phyloP scores from a whole-genome alignment of 1,284 basidiomycete genomes.

The Cronartium quercuum region DNA sequence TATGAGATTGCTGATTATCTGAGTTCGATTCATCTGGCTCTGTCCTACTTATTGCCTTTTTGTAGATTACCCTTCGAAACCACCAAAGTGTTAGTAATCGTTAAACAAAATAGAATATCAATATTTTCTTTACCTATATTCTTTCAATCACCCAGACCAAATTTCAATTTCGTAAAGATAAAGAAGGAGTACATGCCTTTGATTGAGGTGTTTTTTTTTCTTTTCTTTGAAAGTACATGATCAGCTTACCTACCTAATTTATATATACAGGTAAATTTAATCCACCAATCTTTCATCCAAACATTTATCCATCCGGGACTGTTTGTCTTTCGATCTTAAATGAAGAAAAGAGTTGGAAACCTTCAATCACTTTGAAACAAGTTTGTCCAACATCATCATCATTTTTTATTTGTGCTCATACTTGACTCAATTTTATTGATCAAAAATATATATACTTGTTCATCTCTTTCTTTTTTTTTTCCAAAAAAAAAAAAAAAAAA shows the following conservation, averaged over 20 bases:
- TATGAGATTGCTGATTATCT: no score
- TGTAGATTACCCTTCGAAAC: constrained; percentile 81
- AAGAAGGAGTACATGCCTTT: background rate
- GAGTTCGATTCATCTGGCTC: no score
- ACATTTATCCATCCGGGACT: constrained; percentile 97
- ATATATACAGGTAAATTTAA: constrained; percentile 98
- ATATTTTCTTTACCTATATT: no score
- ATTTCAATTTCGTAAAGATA: no score
- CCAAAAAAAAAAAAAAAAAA: no score
- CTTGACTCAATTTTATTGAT: background rate
- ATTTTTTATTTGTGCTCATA: background rate
- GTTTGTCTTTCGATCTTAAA: constrained; percentile 97
- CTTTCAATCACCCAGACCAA: no score
- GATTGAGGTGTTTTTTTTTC: no score
- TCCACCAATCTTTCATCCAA: constrained; percentile 94
- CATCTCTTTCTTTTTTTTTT: no score
- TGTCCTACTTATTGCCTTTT: background rate
- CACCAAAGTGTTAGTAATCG: constrained; percentile 73
- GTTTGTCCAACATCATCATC: constrained; percentile 52
- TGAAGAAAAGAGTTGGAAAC: constrained; percentile 99
- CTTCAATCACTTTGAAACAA: constrained; percentile 98
- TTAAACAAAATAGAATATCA: no score
- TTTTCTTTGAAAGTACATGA: background rate
- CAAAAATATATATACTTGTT: no score
- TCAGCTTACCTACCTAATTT: background rate